A percentile compares a stretch with the other conserved stretches of the same genome.
Conservation (phyloP, 2,329 filamentous ascomycete species). For the Fusarium caatingaense region DNA sequence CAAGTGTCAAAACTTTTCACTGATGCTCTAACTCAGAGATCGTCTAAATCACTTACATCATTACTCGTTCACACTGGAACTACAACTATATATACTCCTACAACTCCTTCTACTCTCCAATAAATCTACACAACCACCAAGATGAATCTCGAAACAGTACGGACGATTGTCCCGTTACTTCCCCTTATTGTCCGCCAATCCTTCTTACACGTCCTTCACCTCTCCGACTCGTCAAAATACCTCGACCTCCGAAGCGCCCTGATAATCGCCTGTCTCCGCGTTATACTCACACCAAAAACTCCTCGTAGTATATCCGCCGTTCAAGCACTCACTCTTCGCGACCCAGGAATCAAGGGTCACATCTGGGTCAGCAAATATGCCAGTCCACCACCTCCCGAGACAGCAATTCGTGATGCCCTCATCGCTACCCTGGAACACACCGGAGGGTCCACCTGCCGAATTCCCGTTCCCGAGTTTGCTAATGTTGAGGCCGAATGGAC, state of each 20-base stretch:
- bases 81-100: not conserved
- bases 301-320: slow-evolving; percentile 66
- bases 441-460: slow-evolving; percentile 23
- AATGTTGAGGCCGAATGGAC: slow-evolving; percentile 81
- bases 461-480: slow-evolving; percentile 61
- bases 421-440: slow-evolving; percentile 62
- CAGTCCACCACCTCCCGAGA: slow-evolving; percentile 68
- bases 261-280: slow-evolving; percentile 77
- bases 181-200: slow-evolving; percentile 72
- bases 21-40: not conserved
- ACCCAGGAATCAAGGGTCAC: slow-evolving; percentile 77
- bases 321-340: slow-evolving; percentile 72
- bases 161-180: slow-evolving; percentile 63
- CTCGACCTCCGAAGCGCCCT: slow-evolving; percentile 83
- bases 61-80: slow-evolving; percentile 10
- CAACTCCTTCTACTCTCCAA: not conserved
- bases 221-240: slow-evolving; percentile 78
- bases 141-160: slow-evolving; percentile 38
- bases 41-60: slow-evolving; percentile 21
- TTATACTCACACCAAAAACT: slow-evolving; percentile 63
- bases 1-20: not conserved
- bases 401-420: slow-evolving; percentile 67
- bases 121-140: not conserved
- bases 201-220: slow-evolving; percentile 71
- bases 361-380: slow-evolving; percentile 84